phyloP scores from a whole-genome alignment of 441 rosid genomes.

The Adansonia gregorii region DNA sequence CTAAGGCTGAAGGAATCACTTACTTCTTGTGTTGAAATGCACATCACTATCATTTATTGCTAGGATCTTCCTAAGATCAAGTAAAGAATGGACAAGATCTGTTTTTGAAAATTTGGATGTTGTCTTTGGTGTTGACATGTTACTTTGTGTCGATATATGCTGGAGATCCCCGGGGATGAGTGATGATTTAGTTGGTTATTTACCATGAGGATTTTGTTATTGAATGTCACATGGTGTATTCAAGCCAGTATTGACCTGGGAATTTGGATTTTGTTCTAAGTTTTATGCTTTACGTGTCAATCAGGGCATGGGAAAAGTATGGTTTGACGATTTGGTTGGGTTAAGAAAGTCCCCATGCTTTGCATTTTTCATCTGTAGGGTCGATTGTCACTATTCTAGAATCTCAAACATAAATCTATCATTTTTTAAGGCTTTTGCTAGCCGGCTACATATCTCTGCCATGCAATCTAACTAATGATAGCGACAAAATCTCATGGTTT shows the following conservation, averaged over 20 bases:
- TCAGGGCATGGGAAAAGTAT: background rate
- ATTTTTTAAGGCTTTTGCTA: background rate
- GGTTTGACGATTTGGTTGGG: background rate
- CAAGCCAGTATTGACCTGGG: background rate
- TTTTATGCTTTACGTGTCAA: background rate
- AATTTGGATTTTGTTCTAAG: background rate
- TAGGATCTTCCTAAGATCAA: slow-evolving; percentile 6
- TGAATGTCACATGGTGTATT: background rate
- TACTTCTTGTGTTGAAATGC: slow-evolving; percentile 14
- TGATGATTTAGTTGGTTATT: slow-evolving; percentile 2
- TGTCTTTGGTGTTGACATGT: background rate
- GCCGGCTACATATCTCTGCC: background rate
- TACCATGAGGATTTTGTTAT: background rate
- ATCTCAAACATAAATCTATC: background rate
- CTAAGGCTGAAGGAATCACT: slow-evolving; percentile 10
- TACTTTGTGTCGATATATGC: background rate
- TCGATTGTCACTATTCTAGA: background rate
- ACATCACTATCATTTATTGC: background rate
- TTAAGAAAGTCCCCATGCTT: slow-evolving; percentile 10
- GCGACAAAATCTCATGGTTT: background rate
- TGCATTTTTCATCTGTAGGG: background rate
- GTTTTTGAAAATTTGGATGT: background rate
- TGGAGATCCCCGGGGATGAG: background rate
- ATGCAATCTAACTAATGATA: background rate
- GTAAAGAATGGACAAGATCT: background rate